Conservation (phyloP, 345 rosid species). For the Eucalyptus regnans region DNA sequence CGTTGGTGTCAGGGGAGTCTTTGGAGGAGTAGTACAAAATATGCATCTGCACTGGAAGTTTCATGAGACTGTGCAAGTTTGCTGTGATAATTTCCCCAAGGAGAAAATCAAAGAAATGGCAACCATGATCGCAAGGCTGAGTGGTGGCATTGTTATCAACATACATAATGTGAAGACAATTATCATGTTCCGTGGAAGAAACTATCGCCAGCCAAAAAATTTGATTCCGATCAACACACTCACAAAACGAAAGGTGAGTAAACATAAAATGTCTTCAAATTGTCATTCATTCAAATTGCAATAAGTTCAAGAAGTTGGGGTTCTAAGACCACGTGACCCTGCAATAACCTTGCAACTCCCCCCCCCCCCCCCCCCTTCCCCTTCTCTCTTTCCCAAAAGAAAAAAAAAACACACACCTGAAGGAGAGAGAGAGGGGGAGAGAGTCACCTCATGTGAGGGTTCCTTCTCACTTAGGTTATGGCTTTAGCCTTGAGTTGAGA, state of each 20-base stretch:
- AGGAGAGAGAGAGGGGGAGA: too few relatives aligned
- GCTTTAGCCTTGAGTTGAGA: neutral
- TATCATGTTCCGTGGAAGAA: slow-evolving; percentile 96
- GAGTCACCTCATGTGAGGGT: neutral
- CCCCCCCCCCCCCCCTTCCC: too few relatives aligned
- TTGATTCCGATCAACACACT: slow-evolving; percentile 92
- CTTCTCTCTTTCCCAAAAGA: neutral
- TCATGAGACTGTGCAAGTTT: slow-evolving; percentile 97
- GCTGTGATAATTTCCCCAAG: slow-evolving; percentile 88
- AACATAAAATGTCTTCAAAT: neutral
- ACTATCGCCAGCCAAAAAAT: slow-evolving; percentile 91
- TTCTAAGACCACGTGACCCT: neutral
- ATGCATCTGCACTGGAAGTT: slow-evolving; percentile 99
- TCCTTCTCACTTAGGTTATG: neutral
- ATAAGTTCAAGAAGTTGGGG: neutral
- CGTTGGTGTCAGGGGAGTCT: slow-evolving; percentile 97
- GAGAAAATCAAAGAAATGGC: slow-evolving; percentile 98
- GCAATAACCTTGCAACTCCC: neutral
- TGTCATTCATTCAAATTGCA: neutral
- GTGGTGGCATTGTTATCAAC: slow-evolving; percentile 86
- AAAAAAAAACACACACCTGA: neutral
- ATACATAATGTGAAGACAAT: slow-evolving; percentile 85
- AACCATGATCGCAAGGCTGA: slow-evolving; percentile 73
- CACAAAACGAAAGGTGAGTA: slow-evolving; percentile 82
- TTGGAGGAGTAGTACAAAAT: slow-evolving; percentile 96